Conservation (phyloP, 2,329 filamentous ascomycete genomes). For the Pseudogymnoascus sp. region DNA sequence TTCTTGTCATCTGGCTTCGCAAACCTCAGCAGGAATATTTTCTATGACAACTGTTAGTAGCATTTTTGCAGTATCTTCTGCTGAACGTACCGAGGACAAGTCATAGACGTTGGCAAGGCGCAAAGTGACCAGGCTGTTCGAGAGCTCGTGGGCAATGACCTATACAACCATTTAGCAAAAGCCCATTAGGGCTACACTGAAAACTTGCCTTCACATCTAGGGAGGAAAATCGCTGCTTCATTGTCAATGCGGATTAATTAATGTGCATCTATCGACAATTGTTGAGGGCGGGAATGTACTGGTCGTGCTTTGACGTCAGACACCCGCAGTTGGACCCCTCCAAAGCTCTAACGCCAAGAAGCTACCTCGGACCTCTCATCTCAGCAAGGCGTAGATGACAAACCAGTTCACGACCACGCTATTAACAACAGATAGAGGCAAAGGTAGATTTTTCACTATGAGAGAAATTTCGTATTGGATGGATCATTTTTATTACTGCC, state of each 20-base stretch:
- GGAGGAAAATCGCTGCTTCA: conserved; percentile 79
- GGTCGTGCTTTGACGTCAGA: conserved; percentile 10
- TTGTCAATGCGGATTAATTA: conserved; percentile 28
- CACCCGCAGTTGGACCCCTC: conserved; percentile 3
- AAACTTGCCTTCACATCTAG: conserved; percentile 60
- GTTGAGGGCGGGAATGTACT: neutral
- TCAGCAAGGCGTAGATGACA: neutral
- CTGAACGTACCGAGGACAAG: conserved; percentile 60
- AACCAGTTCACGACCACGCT: neutral
- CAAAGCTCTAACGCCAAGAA: conserved; percentile 6
- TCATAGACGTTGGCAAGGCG: conserved; percentile 94
- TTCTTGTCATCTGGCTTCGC: conserved; percentile 82
- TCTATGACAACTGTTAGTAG: conserved; percentile 35
- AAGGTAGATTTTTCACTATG: neutral
- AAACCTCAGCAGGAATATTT: conserved; percentile 93
- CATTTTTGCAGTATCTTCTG: neutral
- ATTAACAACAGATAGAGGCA: neutral
- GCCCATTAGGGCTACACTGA: neutral
- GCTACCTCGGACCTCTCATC: neutral
- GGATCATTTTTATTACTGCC: conserved; percentile 7
- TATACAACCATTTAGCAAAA: conserved; percentile 30
- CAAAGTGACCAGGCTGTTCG: conserved; percentile 64
- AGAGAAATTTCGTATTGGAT: neutral
- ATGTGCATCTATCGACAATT: conserved; percentile 4
- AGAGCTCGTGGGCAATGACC: conserved; percentile 93